phyloP scores from a whole-genome alignment of 352 stramenopile genomes.

The Pythium graminicola region DNA sequence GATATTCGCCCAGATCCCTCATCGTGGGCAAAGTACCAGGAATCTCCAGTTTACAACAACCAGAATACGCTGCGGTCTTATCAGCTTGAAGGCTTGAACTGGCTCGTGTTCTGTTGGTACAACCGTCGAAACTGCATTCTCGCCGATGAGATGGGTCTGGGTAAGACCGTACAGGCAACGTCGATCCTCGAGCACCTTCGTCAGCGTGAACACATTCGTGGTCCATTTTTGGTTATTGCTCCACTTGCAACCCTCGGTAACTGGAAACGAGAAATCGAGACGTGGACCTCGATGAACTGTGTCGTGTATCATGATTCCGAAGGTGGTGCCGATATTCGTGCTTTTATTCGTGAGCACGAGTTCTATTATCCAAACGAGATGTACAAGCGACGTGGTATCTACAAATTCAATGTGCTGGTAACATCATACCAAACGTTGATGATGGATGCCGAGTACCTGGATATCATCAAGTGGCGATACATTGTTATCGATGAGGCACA shows the following conservation, averaged over 20 bases:
- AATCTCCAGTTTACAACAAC: slow-evolving; percentile 84
- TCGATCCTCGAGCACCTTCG: slow-evolving; percentile 94
- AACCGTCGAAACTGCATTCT: slow-evolving; percentile 84
- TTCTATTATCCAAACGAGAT: slow-evolving; percentile 86
- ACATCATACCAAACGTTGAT: slow-evolving; percentile 90
- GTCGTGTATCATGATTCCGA: slow-evolving; percentile 98
- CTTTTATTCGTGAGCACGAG: slow-evolving; percentile 94
- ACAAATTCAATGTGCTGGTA: slow-evolving; percentile 86
- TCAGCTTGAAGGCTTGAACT: slow-evolving; percentile 86
- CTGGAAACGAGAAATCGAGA: slow-evolving; percentile 98
- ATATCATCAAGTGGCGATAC: slow-evolving; percentile 91
- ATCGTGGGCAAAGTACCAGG: slow-evolving; percentile 45
- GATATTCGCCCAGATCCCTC: slow-evolving; percentile 58
- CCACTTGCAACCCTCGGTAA: slow-evolving; percentile 98
- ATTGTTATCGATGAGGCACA: slow-evolving; percentile 88
- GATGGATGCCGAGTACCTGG: slow-evolving; percentile 88
- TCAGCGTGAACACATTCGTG: slow-evolving; percentile 83
- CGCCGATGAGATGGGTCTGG: slow-evolving; percentile 90
- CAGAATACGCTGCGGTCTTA: slow-evolving; percentile 73
- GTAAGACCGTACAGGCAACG: slow-evolving; percentile 90
- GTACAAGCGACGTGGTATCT: slow-evolving; percentile 87
- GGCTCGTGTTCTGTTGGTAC: slow-evolving; percentile 87
- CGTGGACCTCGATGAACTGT: slow-evolving; percentile 98
- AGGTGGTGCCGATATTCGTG: slow-evolving; percentile 84
- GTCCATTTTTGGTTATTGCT: slow-evolving; percentile 97